Percentiles rank a stretch among this genome's conserved stretches.
phyloP scores from a whole-genome alignment of 208 protist genomes.

The Strigomonas galati region DNA sequence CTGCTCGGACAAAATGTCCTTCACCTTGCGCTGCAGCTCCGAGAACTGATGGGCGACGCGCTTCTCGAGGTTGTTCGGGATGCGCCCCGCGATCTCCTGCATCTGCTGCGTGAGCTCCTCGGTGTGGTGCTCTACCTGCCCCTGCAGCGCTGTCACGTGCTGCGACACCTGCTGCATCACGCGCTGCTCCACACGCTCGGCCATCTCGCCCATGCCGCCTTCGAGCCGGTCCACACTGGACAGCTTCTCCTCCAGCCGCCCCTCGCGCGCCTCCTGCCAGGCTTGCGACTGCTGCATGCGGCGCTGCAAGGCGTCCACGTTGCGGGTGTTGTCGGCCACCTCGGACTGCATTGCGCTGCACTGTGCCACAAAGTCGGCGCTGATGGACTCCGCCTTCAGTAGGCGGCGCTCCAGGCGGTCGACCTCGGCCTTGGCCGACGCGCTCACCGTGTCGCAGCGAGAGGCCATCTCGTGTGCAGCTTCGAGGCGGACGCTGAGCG shows the following conservation, averaged over 20 bases:
- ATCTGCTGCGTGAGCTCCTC: slow-evolving; percentile 24
- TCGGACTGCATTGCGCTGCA: slow-evolving; percentile 14
- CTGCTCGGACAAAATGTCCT: slow-evolving; percentile 4
- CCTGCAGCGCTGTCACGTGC: slow-evolving; percentile 16
- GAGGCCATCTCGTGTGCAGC: slow-evolving; percentile 38
- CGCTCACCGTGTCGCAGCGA: slow-evolving; percentile 49
- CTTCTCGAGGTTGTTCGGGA: slow-evolving; percentile 29
- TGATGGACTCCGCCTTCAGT: slow-evolving; percentile 27
- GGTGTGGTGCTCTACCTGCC: slow-evolving; percentile 16
- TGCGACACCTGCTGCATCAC: slow-evolving; percentile 15
- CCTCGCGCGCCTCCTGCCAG: slow-evolving; percentile 32
- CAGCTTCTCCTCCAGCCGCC: slow-evolving; percentile 21
- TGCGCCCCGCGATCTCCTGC: slow-evolving; percentile 19
- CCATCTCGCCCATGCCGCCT: slow-evolving; percentile 12
- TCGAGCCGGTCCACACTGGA: slow-evolving; percentile 15
- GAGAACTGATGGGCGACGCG: slow-evolving; percentile 16
- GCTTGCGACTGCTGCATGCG: slow-evolving; percentile 38
- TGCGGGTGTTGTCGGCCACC: slow-evolving; percentile 37
- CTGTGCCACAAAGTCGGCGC: slow-evolving; percentile 21
- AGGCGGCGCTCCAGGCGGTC: slow-evolving; percentile 65
- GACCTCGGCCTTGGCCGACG: slow-evolving; percentile 50
- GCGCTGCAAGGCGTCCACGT: slow-evolving; percentile 29
- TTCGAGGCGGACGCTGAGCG: slow-evolving; percentile 42
- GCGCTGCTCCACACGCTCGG: slow-evolving; percentile 14
- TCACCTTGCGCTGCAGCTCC: slow-evolving; percentile 18